Percentiles rank a stretch among this genome's conserved stretches.
These are phyloP conservation scores for Wallacemonas collosoma DNA, from an alignment of 208 protist species.

Conservation along the genomic window DNA sequence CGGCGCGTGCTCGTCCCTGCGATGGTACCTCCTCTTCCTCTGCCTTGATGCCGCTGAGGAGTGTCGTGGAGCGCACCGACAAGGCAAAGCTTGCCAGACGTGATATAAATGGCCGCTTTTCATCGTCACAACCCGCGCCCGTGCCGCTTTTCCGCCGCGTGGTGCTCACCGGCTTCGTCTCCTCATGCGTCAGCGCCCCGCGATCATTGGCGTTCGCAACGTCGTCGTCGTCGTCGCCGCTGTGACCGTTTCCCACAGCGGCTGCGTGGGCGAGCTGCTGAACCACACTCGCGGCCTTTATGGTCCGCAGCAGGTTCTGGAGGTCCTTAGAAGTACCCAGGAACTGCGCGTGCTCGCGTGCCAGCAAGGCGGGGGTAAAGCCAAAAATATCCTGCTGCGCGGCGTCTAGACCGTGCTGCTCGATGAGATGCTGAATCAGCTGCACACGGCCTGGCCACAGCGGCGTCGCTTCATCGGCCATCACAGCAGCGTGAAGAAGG, in stretches of 20 bases:
- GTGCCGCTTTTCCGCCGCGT: background rate
- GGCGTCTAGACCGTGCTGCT: conserved; percentile 15
- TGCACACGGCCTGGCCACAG: conserved; percentile 31
- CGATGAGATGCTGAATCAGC: conserved; percentile 33
- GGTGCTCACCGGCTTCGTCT: background rate
- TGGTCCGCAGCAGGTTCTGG: conserved; percentile 17
- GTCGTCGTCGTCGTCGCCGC: background rate
- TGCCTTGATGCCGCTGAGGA: background rate
- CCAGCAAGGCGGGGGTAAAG: conserved; percentile 39
- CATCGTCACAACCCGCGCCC: background rate
- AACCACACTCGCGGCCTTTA: conserved; percentile 22
- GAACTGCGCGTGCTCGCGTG: conserved; percentile 30
- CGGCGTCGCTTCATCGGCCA: conserved; percentile 25
- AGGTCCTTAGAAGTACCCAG: conserved; percentile 18
- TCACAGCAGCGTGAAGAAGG: conserved; percentile 40
- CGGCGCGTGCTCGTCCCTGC: background rate
- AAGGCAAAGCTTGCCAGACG: conserved; percentile 9
- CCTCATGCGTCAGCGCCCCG: background rate
- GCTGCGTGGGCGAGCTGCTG: background rate
- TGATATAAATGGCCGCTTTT: background rate
- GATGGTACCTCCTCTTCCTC: background rate
- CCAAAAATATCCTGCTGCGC: conserved; percentile 34
- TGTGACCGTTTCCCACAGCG: background rate
- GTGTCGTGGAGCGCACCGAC: conserved; percentile 9
- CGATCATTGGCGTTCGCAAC: background rate